Evolutionary conservation across 2,329 filamentous ascomycete species (phyloP).

Genomic region (Hyphodiscus sp.): DNA sequence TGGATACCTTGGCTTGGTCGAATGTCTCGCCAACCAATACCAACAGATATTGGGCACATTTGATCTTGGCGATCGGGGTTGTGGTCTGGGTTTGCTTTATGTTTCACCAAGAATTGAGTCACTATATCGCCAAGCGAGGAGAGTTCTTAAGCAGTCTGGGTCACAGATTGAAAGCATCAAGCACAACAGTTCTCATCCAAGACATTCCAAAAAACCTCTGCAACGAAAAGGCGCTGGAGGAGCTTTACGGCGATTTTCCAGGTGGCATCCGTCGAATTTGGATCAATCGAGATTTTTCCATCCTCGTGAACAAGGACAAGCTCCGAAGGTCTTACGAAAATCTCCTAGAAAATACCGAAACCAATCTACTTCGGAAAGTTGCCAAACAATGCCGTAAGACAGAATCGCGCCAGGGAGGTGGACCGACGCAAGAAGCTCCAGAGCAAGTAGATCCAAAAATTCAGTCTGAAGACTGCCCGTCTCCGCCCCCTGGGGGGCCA

Average conservation of each 20-base stretch:
- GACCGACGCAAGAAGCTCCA: no score
- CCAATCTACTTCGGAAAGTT: conserved; percentile 14
- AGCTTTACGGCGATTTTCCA: conserved; percentile 28
- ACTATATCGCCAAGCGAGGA: conserved; percentile 27
- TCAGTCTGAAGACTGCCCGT: background rate
- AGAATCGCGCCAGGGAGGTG: no score
- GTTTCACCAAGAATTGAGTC: conserved; percentile 9
- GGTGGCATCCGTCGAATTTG: conserved; percentile 27
- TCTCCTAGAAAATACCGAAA: conserved; percentile 27
- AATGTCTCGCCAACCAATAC: conserved; percentile 27
- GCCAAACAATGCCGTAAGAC: conserved; percentile 10
- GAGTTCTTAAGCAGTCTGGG: conserved; percentile 23
- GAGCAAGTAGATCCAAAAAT: no score
- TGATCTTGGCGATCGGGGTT: conserved; percentile 23
- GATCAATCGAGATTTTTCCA: conserved; percentile 28
- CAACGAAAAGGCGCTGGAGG: conserved; percentile 24
- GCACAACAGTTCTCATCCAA: conserved; percentile 29
- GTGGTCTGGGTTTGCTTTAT: conserved; percentile 28
- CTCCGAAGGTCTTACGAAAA: conserved; percentile 24
- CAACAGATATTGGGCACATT: conserved; percentile 30
- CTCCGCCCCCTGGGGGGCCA: conserved; percentile 8
- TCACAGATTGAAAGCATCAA: conserved; percentile 24
- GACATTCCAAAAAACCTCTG: conserved; percentile 28
- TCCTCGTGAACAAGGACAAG: conserved; percentile 24
- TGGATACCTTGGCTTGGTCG: conserved; percentile 28